Evolutionary conservation across 331 rosid species (phyloP).

Genomic region (Acacia pycnantha): DNA sequence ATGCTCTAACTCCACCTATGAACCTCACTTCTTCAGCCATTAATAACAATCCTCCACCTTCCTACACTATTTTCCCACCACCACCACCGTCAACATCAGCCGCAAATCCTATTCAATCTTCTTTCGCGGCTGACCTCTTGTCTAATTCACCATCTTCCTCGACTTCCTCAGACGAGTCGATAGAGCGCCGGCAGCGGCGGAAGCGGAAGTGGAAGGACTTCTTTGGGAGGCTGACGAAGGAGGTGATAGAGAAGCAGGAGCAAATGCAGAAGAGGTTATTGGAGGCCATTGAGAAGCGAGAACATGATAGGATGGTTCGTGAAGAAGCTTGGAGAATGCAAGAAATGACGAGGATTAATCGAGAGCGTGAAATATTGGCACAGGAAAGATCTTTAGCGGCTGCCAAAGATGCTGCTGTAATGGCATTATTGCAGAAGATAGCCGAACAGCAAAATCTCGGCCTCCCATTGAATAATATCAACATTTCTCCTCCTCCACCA

Average conservation of each 20-base stretch:
- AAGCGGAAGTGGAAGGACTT: constrained; percentile 93
- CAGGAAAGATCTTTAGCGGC: constrained; percentile 73
- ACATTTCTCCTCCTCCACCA: neutral
- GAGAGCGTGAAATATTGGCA: constrained; percentile 70
- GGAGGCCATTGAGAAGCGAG: constrained; percentile 79
- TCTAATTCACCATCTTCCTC: constrained; percentile 69
- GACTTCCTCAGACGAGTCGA: constrained; percentile 64
- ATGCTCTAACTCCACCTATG: neutral
- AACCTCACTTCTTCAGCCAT: constrained; percentile 1
- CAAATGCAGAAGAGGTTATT: constrained; percentile 71
- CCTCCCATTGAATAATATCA: constrained; percentile 19
- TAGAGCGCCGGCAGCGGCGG: constrained; percentile 47
- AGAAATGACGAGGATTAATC: constrained; percentile 61
- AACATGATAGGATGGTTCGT: constrained; percentile 54
- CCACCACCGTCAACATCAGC: neutral
- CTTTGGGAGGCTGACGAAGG: constrained; percentile 69
- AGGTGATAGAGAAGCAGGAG: constrained; percentile 81
- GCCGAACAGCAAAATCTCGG: constrained; percentile 52
- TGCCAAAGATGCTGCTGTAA: constrained; percentile 70
- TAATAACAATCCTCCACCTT: constrained; percentile 31
- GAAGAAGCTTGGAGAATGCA: constrained; percentile 88
- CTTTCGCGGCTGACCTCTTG: constrained; percentile 37
- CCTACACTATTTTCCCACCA: constrained; percentile 23
- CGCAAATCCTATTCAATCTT: constrained; percentile 40
- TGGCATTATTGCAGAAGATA: constrained; percentile 71